Evolutionary conservation across 441 rosid genomes (phyloP).

Genomic region (Croton setiger): DNA sequence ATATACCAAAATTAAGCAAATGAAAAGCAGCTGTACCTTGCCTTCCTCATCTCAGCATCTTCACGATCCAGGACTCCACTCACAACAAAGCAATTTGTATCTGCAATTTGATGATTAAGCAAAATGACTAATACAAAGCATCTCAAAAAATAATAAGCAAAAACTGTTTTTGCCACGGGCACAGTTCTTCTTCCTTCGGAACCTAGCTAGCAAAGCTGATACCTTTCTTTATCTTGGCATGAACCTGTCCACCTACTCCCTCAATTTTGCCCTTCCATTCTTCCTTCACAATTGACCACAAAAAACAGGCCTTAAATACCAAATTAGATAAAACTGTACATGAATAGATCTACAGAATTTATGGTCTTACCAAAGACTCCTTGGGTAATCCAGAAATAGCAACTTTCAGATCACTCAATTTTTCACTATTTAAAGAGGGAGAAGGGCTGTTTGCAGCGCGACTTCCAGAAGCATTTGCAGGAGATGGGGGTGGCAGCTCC

Average conservation of each 20-base stretch:
- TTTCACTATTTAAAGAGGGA: conserved; percentile 55
- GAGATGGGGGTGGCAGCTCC: conserved; percentile 47
- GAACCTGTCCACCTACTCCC: conserved; percentile 72
- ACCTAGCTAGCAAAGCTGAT: conserved; percentile 16
- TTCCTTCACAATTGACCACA: conserved; percentile 48
- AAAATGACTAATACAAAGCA: conserved; percentile 18
- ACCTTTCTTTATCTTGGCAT: conserved; percentile 80
- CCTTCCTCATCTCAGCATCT: conserved; percentile 68
- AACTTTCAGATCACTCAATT: conserved; percentile 68
- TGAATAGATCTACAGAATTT: conserved; percentile 10
- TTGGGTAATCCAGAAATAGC: conserved; percentile 58
- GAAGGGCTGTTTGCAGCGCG: conserved; percentile 41
- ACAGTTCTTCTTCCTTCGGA: conserved; percentile 12
- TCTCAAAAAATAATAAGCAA: conserved; percentile 17
- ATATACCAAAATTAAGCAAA: conserved; percentile 19
- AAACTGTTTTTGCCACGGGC: background rate
- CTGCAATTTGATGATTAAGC: conserved; percentile 43
- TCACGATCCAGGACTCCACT: conserved; percentile 52
- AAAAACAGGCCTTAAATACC: conserved; percentile 10
- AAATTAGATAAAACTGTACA: background rate
- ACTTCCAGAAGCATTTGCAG: conserved; percentile 40
- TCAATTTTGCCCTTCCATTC: conserved; percentile 81
- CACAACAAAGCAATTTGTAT: conserved; percentile 76
- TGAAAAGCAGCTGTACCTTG: conserved; percentile 54
- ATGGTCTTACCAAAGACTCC: conserved; percentile 51